Evolutionary conservation across 179 eudicot genomes (phyloP).

Genomic region (Pouteria campechiana): DNA sequence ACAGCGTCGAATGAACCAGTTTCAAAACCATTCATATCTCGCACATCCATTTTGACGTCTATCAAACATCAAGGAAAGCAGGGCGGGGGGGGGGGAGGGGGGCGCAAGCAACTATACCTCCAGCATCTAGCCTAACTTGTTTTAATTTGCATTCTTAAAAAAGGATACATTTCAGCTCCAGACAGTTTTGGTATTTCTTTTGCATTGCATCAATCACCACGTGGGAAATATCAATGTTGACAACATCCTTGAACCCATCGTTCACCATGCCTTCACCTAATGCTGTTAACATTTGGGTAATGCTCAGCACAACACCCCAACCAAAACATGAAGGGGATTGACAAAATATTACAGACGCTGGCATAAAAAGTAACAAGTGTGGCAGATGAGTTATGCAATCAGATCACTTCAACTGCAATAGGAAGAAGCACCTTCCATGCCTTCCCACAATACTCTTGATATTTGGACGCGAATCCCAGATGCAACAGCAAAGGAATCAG

Average conservation of each 20-base stretch:
- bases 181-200: conserved; percentile 39
- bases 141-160: neutral
- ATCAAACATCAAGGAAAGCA: conserved; percentile 20
- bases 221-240: conserved; percentile 70
- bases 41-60: conserved; percentile 82
- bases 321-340: neutral
- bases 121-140: neutral
- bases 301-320: neutral
- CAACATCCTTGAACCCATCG: conserved; percentile 65
- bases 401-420: too few species aligned
- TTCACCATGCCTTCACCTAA: conserved; percentile 77
- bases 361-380: neutral
- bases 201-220: conserved; percentile 82
- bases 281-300: conserved; percentile 54
- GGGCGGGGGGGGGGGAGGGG: too few species aligned
- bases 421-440: too few species aligned
- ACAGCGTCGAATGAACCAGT: conserved; percentile 65
- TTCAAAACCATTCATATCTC: conserved; percentile 60
- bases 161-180: conserved; percentile 64
- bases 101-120: neutral
- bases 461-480: too few species aligned
- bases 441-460: too few species aligned
- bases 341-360: neutral
- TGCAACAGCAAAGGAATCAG: too few species aligned
- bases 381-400: too few species aligned